Evolutionary conservation across 345 rosid genomes (phyloP).

Genomic region (Laguncularia racemosa): DNA sequence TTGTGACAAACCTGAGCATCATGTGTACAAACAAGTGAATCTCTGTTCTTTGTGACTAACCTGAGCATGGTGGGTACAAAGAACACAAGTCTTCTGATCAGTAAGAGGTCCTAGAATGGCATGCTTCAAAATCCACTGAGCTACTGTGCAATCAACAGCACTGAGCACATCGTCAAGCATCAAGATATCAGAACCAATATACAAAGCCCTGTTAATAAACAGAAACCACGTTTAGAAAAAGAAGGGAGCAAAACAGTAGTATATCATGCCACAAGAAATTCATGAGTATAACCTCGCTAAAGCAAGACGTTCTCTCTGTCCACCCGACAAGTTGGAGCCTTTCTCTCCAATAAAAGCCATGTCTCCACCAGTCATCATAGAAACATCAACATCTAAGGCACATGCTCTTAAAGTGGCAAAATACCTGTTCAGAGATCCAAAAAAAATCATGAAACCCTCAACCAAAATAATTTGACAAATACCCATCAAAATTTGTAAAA

Average conservation of each 20-base stretch:
- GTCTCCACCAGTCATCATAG: slow-evolving; percentile 78
- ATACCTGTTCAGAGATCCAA: slow-evolving; percentile 37
- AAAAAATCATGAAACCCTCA: neutral
- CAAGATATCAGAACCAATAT: slow-evolving; percentile 52
- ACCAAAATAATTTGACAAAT: slow-evolving; percentile 1
- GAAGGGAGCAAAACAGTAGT: neutral
- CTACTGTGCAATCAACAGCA: slow-evolving; percentile 97
- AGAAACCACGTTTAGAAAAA: slow-evolving; percentile 4
- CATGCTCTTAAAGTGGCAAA: slow-evolving; percentile 56
- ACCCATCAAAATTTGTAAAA: neutral
- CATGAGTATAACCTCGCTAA: slow-evolving; percentile 39
- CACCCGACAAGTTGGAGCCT: slow-evolving; percentile 92
- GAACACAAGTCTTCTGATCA: slow-evolving; percentile 49
- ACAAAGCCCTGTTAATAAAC: slow-evolving; percentile 56
- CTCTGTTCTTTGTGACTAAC: slow-evolving; percentile 24
- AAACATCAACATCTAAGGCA: slow-evolving; percentile 72
- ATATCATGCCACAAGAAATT: neutral
- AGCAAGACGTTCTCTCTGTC: slow-evolving; percentile 94
- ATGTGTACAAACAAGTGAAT: too few relatives aligned
- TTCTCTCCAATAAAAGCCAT: slow-evolving; percentile 77
- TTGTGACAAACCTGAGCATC: too few relatives aligned
- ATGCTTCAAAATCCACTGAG: slow-evolving; percentile 62
- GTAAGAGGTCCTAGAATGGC: slow-evolving; percentile 65
- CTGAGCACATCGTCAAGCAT: slow-evolving; percentile 88
- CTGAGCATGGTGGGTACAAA: slow-evolving; percentile 84